Evolutionary conservation across 2,329 filamentous ascomycete species (phyloP), one percentile per base, ranked within the genome.

Genomic region (Emergomyces orientalis): DNA sequence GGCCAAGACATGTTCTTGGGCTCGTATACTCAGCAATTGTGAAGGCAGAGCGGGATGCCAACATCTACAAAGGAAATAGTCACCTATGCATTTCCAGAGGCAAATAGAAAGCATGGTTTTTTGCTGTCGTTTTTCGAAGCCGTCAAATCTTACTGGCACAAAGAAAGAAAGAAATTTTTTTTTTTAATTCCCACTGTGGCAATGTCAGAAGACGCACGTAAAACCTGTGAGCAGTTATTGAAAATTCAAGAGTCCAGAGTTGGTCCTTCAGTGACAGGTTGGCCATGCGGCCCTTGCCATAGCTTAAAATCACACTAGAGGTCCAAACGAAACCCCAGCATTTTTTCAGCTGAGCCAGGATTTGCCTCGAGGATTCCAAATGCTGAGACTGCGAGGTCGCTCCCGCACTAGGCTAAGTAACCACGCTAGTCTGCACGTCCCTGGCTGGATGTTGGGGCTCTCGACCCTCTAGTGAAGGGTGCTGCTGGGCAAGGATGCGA

Each of bases 261-360:
- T 9, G 5, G 25, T 56, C 32, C 5, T 34, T 22, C 9, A 32
- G 54, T 22, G 54, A 41, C 22, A 25, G 22, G 54, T 19, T 57
- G 54, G 25, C 54, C 54, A 37, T 41, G 34, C 34, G 54, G n/a
- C 14, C 54, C 34, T 19, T 57, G 13, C 34, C 34, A 39, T 17
- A 41, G 22, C 54, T 57, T 39, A 37, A 41, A 34, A 41, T 37
- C 13, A 25, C 54, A 11, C 32, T 57, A 57, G n/a, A 11, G 32
- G 54, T 22, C 11, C 47, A 30, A 30, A 25, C 22, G 6, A n/a
- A 27, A 17, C 22, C 34, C 9, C n/a, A 41, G 13, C 1, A 8
- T 27, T 17, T 57, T 56, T 57, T 57, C 54, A 57, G 54, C 54
- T 57, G 34, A 57, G 32, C 54, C 54, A 57, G 34, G 54, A 57